Conservation (phyloP, 257 asterid genomes). For the Echites panduratus region DNA sequence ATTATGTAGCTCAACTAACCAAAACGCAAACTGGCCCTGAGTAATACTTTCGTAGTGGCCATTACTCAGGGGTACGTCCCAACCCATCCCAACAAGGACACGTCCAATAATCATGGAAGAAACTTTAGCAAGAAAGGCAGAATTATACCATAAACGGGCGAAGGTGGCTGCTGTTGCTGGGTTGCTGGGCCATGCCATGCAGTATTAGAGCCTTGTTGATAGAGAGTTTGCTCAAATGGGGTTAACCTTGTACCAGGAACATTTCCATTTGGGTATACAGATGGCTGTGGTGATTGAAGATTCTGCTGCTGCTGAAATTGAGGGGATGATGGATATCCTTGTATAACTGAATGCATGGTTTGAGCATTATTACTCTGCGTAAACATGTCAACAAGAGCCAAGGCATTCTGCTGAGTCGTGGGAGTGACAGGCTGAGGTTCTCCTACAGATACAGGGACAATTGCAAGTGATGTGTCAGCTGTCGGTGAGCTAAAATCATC, state of each 20-base stretch:
- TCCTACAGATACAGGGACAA: conserved; percentile 74
- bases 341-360: conserved; percentile 41
- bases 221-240: conserved; percentile 48
- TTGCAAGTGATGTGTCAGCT: conserved; percentile 50
- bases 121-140: background rate
- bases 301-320: conserved; percentile 58
- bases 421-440: conserved; percentile 71
- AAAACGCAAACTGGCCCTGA: background rate
- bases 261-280: conserved; percentile 53
- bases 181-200: conserved; percentile 59
- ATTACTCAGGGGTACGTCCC: background rate
- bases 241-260: conserved; percentile 37
- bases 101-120: background rate
- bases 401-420: conserved; percentile 75
- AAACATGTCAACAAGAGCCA: conserved; percentile 89
- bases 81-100: background rate
- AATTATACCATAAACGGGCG: conserved; percentile 62
- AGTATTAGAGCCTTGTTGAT: conserved; percentile 48
- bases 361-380: conserved; percentile 41
- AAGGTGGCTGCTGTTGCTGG: conserved; percentile 69
- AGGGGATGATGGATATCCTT: conserved; percentile 48
- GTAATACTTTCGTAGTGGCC: background rate
- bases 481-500: conserved; percentile 71
- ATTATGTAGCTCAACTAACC: background rate
- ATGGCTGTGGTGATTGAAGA: conserved; percentile 38